Conservation (phyloP, 2,329 filamentous ascomycete genomes). For the Periconia macrospinosa region DNA sequence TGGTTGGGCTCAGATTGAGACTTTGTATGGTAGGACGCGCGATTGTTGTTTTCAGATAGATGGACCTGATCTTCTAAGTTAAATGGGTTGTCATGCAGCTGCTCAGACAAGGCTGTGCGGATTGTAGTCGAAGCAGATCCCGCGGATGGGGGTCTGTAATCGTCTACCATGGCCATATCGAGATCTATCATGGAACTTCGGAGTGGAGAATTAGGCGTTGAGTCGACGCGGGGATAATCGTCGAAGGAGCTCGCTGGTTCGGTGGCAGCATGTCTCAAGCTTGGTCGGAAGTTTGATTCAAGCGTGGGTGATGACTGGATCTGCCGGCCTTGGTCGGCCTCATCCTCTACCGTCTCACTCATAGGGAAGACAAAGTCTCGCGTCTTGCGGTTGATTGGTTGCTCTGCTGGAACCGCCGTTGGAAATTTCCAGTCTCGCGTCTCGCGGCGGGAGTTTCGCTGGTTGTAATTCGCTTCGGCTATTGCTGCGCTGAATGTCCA, state of each 20-base stretch:
- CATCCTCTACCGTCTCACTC: slow-evolving; percentile 21
- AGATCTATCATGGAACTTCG: slow-evolving; percentile 50
- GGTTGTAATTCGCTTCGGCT: slow-evolving; percentile 40
- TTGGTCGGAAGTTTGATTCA: slow-evolving; percentile 42
- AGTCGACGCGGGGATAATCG: slow-evolving; percentile 41
- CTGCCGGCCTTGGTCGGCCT: slow-evolving; percentile 14
- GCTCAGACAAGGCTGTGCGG: slow-evolving; percentile 40
- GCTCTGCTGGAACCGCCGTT: slow-evolving; percentile 12
- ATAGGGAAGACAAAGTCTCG: slow-evolving; percentile 40
- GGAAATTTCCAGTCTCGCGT: slow-evolving; percentile 37
- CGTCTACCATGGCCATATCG: slow-evolving; percentile 43
- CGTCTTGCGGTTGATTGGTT: slow-evolving; percentile 32
- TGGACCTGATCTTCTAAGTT: slow-evolving; percentile 52
- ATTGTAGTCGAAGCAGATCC: slow-evolving; percentile 40
- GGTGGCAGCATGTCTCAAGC: slow-evolving; percentile 45
- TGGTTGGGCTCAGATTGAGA: slow-evolving; percentile 46
- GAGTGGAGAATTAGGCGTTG: slow-evolving; percentile 37
- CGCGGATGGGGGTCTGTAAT: slow-evolving; percentile 49
- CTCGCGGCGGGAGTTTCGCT: slow-evolving; percentile 36
- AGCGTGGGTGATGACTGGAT: slow-evolving; percentile 34
- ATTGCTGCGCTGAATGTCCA: slow-evolving; percentile 53
- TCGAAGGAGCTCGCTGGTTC: slow-evolving; percentile 43
- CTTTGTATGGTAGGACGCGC: slow-evolving; percentile 43
- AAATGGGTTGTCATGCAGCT: slow-evolving; percentile 51
- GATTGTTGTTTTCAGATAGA: slow-evolving; percentile 41